Evolutionary conservation across 768 basidiomycete genomes (phyloP), one percentile per base, ranked within the genome.

Genomic region (Obba rivulosa): DNA sequence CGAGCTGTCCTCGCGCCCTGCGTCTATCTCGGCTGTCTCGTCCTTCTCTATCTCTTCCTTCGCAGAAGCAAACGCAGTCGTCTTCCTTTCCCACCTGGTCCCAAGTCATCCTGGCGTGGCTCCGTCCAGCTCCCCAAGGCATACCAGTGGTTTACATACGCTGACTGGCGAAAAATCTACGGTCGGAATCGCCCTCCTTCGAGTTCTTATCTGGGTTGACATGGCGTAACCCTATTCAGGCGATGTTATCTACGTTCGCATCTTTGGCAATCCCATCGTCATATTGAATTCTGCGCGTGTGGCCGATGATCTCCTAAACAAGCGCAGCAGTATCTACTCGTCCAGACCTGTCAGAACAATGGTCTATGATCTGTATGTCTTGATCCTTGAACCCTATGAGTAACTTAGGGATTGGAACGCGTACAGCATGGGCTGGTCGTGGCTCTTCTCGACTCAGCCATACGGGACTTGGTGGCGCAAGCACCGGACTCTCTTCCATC

Each of bases 121-220:
- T 57, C 54, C 20, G 57, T 61, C 3, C 54, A 59, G 16, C 48
- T 74, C 25, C 74, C 75, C 3, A 59, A 52, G 8, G 23, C 57
- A 3, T 63, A 71, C 51, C 75, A 71, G 11, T 77, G 76, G 76
- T 57, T 65, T 14, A 69, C 68, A 16, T 78, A 75, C 57, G 72
- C 72, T 0, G 50, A 63, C 42, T 77, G 75, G 76, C 67, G 64
- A 46, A 49, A 69, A 21, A 60, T 58, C 16, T 77, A 75, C 44
- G 75, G 75, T 74, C 21, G 36, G 49, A 20, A 21, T 25, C 4
- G 23, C 9, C 37, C 40, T 37, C 35, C 20, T 17, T 52, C 44
- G 28, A 18, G 13, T 20, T 11, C 22, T 8, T 8, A 20, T 46
- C 18, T 8, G 16, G 4, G 23, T 44, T 38, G 34, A 34, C n/a